phyloP scores from a whole-genome alignment of 163 green algal species.

The Chlamydomonas reinhardtii region DNA sequence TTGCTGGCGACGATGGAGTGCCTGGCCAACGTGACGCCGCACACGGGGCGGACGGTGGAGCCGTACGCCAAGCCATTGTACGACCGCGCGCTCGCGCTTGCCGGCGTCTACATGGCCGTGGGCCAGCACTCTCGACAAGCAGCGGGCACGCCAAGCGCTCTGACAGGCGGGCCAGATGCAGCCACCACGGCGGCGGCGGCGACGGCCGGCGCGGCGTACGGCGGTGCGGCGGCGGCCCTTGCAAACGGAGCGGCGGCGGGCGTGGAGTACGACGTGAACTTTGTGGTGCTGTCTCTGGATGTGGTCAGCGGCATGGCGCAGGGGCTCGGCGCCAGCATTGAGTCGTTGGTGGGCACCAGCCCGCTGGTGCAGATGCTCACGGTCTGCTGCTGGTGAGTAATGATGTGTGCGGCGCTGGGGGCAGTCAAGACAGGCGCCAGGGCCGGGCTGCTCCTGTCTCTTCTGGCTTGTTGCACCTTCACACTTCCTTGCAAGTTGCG shows the following conservation, averaged over 20 bases:
- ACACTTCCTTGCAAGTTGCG: too few species aligned
- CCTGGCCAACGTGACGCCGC: constrained; percentile 70
- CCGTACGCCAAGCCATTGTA: constrained; percentile 77
- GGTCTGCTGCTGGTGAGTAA: constrained; percentile 64
- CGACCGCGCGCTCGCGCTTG: constrained; percentile 71
- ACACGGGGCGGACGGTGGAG: constrained; percentile 73
- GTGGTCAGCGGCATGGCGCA: constrained; percentile 83
- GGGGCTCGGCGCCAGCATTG: constrained; percentile 77
- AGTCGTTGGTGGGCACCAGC: constrained; percentile 75
- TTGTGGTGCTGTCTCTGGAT: constrained; percentile 47
- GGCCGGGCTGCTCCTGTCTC: too few species aligned
- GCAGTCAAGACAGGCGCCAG: too few species aligned
- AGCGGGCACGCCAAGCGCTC: neutral
- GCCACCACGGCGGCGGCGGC: neutral
- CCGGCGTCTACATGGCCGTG: neutral
- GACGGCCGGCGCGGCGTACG: neutral
- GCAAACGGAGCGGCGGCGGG: neutral
- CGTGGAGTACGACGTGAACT: constrained; percentile 69
- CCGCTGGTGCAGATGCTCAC: constrained; percentile 57
- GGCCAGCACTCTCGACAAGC: constrained; percentile 8
- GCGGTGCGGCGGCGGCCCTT: neutral
- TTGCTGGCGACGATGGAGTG: constrained; percentile 91
- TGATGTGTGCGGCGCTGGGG: constrained; percentile 22
- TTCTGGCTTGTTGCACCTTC: too few species aligned
- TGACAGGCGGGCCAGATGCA: neutral